Evolutionary conservation across 768 basidiomycete species (phyloP), one percentile per base, ranked within the genome.

Genomic region (Xerocomellus chrysenteron): DNA sequence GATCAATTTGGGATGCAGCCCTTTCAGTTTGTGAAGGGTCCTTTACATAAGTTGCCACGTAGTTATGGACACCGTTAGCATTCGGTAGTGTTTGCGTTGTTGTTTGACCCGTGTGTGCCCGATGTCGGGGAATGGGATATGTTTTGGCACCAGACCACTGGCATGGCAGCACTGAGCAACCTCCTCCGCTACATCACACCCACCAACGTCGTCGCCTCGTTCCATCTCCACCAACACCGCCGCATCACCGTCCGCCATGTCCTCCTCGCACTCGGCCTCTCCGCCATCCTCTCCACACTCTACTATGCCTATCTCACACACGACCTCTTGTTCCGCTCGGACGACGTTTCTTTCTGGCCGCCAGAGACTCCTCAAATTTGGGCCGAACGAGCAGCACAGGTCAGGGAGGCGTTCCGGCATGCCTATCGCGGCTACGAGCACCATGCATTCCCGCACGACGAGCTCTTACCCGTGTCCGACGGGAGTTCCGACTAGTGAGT

Each of bases 361-460:
- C 36, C 52, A 11, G 62, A 52, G 35, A 47, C 55, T 4, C 65
- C 73, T 0, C 54, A 68, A 21, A 68, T 73, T 0, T 88, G 87
- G 86, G 67, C 73, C 12, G 66, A 72, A 6, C 74, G 84, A 19
- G 85, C 88, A 4, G 69, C 73, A 8, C 73, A 78, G 55, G 87
- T 90, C 40, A 85, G 79, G 65, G 56, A 75, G 21, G 85, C 87
- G 0, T 89, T 88, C 64, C 59, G 75, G 30, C 84, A 89, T 68
- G 87, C 87, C 0, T 90, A 90, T 62, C 73, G 71, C 30, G 84
- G 82, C 6, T 90, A 90, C 65, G 80, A 85, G 60, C 64, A 65
- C n/a, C 78, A 82, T 58, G 87, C 87, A 2, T 77, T 77, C 1
- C 83, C 85, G 1, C 75, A 78, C 54, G 88, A 91, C 58, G 87